phyloP scores from a whole-genome alignment of 192 early-diverging fungal species.

The Haplosporangium gracile region DNA sequence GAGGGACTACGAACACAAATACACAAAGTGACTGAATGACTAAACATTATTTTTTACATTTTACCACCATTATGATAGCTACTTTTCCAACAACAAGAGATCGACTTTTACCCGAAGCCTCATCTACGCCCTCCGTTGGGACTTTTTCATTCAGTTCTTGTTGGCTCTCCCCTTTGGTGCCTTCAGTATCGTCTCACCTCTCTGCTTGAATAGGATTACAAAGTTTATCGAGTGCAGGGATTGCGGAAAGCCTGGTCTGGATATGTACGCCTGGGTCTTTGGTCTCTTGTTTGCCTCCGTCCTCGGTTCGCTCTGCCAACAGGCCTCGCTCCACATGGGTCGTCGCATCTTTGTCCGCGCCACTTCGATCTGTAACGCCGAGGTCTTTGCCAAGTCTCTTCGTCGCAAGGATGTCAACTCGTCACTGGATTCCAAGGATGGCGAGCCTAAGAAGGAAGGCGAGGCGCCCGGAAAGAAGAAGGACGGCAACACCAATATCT shows the following conservation, averaged over 20 bases:
- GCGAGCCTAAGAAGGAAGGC: constrained; percentile 27
- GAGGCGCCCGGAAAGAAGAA: constrained; percentile 2
- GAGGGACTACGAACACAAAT: background rate
- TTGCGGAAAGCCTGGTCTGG: constrained; percentile 2
- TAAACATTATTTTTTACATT: background rate
- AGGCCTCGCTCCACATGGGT: constrained; percentile 71
- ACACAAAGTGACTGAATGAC: background rate
- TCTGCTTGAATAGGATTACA: background rate
- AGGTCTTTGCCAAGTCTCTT: constrained; percentile 61
- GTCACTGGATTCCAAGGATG: constrained; percentile 46
- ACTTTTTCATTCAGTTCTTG: constrained; percentile 17
- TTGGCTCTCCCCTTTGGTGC: constrained; percentile 1
- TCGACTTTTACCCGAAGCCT: constrained; percentile 2
- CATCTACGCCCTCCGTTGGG: background rate
- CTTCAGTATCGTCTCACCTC: background rate
- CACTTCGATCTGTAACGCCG: constrained; percentile 45
- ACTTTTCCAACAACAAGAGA: background rate
- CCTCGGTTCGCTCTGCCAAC: constrained; percentile 54
- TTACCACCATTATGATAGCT: background rate
- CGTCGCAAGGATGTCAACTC: constrained; percentile 50
- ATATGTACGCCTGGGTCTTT: constrained; percentile 64
- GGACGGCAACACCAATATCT: background rate
- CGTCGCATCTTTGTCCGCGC: constrained; percentile 67
- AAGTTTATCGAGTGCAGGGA: constrained; percentile 4
- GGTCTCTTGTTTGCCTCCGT: constrained; percentile 63